Conservation (phyloP, 192 early-diverging fungal species). For the Coemansia sp. region DNA sequence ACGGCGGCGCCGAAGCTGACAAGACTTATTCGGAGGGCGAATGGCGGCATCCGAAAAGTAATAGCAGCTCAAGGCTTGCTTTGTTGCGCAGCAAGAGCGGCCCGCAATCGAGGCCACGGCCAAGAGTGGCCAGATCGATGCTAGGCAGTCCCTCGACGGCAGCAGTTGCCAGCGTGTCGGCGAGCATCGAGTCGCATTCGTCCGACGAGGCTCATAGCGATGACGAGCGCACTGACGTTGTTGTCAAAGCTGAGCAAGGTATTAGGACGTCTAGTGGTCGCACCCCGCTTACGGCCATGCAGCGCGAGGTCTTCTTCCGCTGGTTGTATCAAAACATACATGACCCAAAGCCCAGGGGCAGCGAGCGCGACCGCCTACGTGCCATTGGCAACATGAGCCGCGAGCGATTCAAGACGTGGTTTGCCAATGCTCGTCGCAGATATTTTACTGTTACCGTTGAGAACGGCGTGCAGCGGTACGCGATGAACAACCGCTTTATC, state of each 20-base stretch:
- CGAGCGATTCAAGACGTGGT: slow-evolving; percentile 59
- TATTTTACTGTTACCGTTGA: slow-evolving; percentile 35
- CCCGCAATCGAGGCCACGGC: background rate
- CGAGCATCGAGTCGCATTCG: slow-evolving; percentile 9
- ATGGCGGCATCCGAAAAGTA: background rate
- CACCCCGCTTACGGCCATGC: slow-evolving; percentile 36
- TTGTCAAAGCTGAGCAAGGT: background rate
- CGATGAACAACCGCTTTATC: slow-evolving; percentile 39
- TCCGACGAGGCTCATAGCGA: slow-evolving; percentile 34
- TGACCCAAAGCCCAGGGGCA: slow-evolving; percentile 58
- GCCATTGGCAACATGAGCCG: slow-evolving; percentile 48
- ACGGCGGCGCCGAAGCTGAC: background rate
- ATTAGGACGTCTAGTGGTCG: slow-evolving; percentile 20
- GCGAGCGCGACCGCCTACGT: slow-evolving; percentile 49
- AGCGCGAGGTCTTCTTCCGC: slow-evolving; percentile 44
- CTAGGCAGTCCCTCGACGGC: slow-evolving; percentile 8
- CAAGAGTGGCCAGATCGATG: background rate
- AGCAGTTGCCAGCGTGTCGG: background rate
- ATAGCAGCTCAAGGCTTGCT: slow-evolving; percentile 2
- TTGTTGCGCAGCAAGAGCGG: slow-evolving; percentile 10
- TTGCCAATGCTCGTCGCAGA: slow-evolving; percentile 58
- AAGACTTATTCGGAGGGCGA: background rate
- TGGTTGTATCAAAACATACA: slow-evolving; percentile 48
- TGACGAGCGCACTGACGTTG: background rate
- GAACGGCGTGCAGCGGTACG: slow-evolving; percentile 44